A percentile compares a stretch with the other conserved stretches of the same genome.
Evolutionary conservation across 2,329 filamentous ascomycete species (phyloP).

Genomic region (Aspergillus novoparasiticus): DNA sequence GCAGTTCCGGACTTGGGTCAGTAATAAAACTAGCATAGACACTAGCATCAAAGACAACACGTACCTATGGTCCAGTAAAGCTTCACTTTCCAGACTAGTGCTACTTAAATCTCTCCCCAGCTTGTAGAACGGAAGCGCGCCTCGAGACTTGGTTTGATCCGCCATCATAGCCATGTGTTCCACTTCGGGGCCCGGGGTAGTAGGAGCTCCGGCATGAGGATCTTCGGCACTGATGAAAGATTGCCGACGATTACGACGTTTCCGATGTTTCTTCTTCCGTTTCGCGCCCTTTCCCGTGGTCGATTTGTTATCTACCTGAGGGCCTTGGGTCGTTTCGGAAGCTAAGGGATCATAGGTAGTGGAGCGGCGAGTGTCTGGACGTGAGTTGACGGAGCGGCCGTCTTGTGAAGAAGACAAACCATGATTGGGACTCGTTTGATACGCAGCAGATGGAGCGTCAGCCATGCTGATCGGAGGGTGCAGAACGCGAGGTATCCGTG

Average conservation of each 20-base stretch:
- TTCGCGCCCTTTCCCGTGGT: conserved; percentile 30
- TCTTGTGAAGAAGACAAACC: conserved; percentile 9
- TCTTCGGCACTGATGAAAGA: conserved; percentile 75
- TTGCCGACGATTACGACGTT: conserved; percentile 77
- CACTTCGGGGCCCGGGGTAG: conserved; percentile 45
- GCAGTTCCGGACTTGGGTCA: conserved; percentile 12
- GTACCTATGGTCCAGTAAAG: conserved; percentile 81
- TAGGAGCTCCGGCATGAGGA: conserved; percentile 52
- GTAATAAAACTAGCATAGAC: background rate
- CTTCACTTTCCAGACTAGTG: conserved; percentile 87
- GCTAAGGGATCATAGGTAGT: conserved; percentile 5
- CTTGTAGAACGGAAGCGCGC: conserved; percentile 56
- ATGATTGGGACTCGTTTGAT: conserved; percentile 14
- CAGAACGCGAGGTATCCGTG: background rate
- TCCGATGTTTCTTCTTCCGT: conserved; percentile 71
- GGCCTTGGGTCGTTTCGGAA: conserved; percentile 19
- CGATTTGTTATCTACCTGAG: conserved; percentile 23
- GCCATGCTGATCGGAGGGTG: conserved; percentile 17
- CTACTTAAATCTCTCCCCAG: conserved; percentile 68
- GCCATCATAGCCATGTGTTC: conserved; percentile 32
- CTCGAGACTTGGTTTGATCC: conserved; percentile 28
- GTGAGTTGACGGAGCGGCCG: conserved; percentile 11
- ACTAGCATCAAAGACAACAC: conserved; percentile 15
- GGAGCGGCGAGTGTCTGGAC: conserved; percentile 6
- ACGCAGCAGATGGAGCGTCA: conserved; percentile 19